Evolutionary conservation across 306 rosid species (phyloP), one percentile per base, ranked within the genome.

Genomic region (Cicer arietinum): DNA sequence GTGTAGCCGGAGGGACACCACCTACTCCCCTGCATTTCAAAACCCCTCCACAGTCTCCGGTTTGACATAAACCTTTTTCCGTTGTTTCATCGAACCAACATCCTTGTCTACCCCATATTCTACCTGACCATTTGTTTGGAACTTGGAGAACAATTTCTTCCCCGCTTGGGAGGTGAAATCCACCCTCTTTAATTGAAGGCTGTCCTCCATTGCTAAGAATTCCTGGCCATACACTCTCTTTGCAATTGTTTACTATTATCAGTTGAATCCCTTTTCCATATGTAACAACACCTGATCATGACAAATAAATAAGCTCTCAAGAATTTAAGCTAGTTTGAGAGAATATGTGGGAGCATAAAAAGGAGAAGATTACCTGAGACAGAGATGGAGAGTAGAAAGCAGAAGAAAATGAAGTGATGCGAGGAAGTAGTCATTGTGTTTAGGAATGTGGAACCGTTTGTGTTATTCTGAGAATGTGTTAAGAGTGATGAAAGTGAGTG

Each of bases 41-140:
- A 8, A 81, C 86, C 0, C 91, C 94, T 0, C 79, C 87, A 7
- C 98, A 92, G 42, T 90, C 94, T 1, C 92, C 94, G 0, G 90
- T 90, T 65, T 84, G 81, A 71, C 97, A 92, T 0, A 48, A 62
- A 1, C 96, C 93, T 61, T 46, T 79, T 1, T 87, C 89, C 0
- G 91, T 85, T 67, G 35, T 8, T 25, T 46, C 10, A 9, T 86
- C 66, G 16, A 90, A 92, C 63, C n/a, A 72, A 37, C 92, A 90
- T 10, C 92, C 98, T 75, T 87, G 89, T 84, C 96, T 86, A 0
- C 91, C 92, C 94, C 92, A 90, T 0, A 90, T 79, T 83, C 96
- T 82, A 8, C 95, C 96, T 1, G 96, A 86, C 98, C 98, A 90
- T 6, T 69, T 68, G 7, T 84, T 30, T 0, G 93, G 91, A 30